Percentiles rank a stretch among this genome's conserved stretches.
Evolutionary conservation across 805 yeast genomes (phyloP).

Genomic region (Candida maris): DNA sequence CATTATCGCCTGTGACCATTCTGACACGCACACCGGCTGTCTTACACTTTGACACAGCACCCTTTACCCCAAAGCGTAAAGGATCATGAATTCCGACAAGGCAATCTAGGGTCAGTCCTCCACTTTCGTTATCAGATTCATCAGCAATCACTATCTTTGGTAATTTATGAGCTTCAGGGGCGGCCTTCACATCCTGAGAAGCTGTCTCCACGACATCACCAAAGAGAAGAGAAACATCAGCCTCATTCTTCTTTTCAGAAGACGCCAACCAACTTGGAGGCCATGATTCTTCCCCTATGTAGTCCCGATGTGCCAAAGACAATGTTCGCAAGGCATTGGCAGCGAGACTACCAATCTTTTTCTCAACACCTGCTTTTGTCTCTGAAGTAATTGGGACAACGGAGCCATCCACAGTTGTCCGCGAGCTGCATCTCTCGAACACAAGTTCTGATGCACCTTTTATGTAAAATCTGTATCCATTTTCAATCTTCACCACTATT

Average conservation of each 20-base stretch:
- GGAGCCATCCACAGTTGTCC: slow-evolving; percentile 31
- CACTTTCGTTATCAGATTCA: slow-evolving; percentile 20
- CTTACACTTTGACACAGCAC: slow-evolving; percentile 82
- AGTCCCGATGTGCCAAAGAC: slow-evolving; percentile 80
- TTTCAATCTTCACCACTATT: slow-evolving; percentile 50
- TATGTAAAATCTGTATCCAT: slow-evolving; percentile 57
- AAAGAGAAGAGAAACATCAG: slow-evolving; percentile 41
- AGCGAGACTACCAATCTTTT: slow-evolving; percentile 50
- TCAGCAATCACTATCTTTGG: slow-evolving; percentile 30
- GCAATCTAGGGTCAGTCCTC: slow-evolving; percentile 56
- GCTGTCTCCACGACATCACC: slow-evolving; percentile 29
- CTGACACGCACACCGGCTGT: slow-evolving; percentile 91
- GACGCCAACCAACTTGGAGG: slow-evolving; percentile 55
- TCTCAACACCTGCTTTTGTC: slow-evolving; percentile 28
- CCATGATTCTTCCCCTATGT: slow-evolving; percentile 48
- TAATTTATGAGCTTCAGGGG: slow-evolving; percentile 9
- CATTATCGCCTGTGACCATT: slow-evolving; percentile 98
- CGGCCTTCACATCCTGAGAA: slow-evolving; percentile 19
- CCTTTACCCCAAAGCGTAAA: slow-evolving; percentile 81
- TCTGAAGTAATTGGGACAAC: slow-evolving; percentile 29
- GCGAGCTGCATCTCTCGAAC: slow-evolving; percentile 52
- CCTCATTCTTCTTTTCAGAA: slow-evolving; percentile 34
- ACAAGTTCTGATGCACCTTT: slow-evolving; percentile 97
- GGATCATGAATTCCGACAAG: slow-evolving; percentile 96
- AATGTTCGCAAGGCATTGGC: slow-evolving; percentile 81